Evolutionary conservation across 768 basidiomycete species (phyloP), one percentile per base, ranked within the genome.

Genomic region (Rhodotorula graminis): DNA sequence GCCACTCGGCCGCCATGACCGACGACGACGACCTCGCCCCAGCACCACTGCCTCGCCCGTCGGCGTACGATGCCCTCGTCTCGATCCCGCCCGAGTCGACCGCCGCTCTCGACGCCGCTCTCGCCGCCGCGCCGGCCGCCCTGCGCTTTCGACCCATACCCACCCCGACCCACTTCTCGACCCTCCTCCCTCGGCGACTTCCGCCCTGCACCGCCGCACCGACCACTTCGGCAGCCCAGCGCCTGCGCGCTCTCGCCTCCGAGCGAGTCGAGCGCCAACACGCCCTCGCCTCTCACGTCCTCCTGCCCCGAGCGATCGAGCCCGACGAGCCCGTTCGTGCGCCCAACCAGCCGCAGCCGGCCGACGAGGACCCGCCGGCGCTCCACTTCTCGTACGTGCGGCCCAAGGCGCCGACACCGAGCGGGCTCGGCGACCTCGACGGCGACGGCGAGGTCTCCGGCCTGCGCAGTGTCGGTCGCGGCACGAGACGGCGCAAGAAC

Each of bases 351-450:
- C 70, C 74, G 18, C 66, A 64, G 12, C 74, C 74, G 1, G 46
- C 58, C 11, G 47, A 66, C 19, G 37, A 53, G 18, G 68, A 70
- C 1, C 74, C 68, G 29, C 74, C 71, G 0, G 15, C 65, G 1
- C 53, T 76, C 14, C 74, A 67, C 31, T 64, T 76, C 29, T 56
- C 67, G 23, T 72, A 65, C 66, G 42, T 76, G 42, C 68, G 65
- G 5, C 74, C 74, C 0, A 33, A 31, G 6, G n/a, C 37, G 25
- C 29, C 21, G 8, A 46, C 23, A 3, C 23, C 50, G 7, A 9
- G 21, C 33, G 1, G 7, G 42, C 12, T 31, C 50, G 64, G 47
- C 7, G 64, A 52, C 47, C 47, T 31, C 29, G 59, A 65, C 37
- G 27, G 18, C 16, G 2, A 21, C 25, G 8, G 7, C 12, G 42